These are phyloP conservation scores for Talaromyces adpressus DNA, from an alignment of 495 filamentous ascomycete species.

Conservation along the genomic window DNA sequence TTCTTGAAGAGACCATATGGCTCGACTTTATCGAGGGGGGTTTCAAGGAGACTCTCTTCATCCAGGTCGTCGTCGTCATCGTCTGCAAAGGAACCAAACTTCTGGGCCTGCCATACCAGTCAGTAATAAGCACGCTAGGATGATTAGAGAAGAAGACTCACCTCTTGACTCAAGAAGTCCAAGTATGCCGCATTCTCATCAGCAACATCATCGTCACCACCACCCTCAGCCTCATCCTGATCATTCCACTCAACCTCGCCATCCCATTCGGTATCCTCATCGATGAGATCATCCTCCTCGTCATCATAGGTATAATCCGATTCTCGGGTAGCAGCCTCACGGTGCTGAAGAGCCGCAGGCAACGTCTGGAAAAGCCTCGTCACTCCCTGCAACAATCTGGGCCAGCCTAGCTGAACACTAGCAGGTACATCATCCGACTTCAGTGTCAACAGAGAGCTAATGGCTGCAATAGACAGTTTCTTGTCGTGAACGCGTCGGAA, in stretches of 20 bases:
- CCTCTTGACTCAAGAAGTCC: constrained; percentile 91
- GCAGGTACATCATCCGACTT: constrained; percentile 68
- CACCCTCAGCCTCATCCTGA: constrained; percentile 49
- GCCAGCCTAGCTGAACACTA: constrained; percentile 94
- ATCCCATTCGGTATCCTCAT: constrained; percentile 62
- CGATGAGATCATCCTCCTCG: constrained; percentile 68
- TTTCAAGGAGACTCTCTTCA: constrained; percentile 86
- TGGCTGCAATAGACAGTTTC: constrained; percentile 92
- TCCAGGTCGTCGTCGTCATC: constrained; percentile 85
- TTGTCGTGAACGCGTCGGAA: constrained; percentile 96
- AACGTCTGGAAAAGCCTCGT: constrained; percentile 87
- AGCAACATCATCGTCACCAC: constrained; percentile 56
- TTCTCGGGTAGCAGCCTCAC: constrained; percentile 89
- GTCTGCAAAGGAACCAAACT: constrained; percentile 61
- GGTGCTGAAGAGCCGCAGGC: constrained; percentile 78
- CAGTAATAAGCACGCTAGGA: constrained; percentile 6
- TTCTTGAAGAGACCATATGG: constrained; percentile 83
- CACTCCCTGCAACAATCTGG: constrained; percentile 85
- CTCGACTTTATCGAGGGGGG: constrained; percentile 89
- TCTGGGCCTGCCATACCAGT: constrained; percentile 56
- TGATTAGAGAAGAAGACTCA: constrained; percentile 25
- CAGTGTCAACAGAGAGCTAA: constrained; percentile 73
- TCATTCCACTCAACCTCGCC: constrained; percentile 66
- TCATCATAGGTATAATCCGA: constrained; percentile 72
- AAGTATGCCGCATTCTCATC: constrained; percentile 93